Conservation (phyloP, 1,284 basidiomycete genomes). For the Ganoderma resinaceum region DNA sequence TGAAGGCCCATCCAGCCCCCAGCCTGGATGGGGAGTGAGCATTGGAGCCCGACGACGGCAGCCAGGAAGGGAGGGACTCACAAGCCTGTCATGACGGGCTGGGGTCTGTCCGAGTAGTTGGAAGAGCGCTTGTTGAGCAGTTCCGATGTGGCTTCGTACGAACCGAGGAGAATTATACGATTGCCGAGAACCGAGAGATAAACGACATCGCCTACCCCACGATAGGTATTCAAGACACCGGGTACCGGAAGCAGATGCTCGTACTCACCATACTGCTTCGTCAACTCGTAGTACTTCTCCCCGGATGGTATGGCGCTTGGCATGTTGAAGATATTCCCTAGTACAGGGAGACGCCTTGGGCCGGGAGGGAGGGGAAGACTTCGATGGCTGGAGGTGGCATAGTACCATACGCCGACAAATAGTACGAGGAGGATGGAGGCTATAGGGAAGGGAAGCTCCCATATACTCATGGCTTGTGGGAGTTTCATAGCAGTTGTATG, state of each 20-base stretch:
- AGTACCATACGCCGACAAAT: neutral
- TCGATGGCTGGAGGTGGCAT: neutral
- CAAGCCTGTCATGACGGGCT: constrained; percentile 19
- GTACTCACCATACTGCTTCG: neutral
- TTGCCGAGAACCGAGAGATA: constrained; percentile 17
- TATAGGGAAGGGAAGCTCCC: neutral
- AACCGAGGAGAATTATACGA: constrained; percentile 16
- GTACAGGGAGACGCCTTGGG: constrained; percentile 7
- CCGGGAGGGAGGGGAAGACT: constrained; percentile 6
- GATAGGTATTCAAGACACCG: neutral
- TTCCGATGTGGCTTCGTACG: constrained; percentile 11
- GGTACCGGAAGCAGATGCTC: neutral
- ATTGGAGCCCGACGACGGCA: no score
- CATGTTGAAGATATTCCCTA: constrained; percentile 14
- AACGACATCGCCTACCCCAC: constrained; percentile 15
- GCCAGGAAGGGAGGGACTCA: neutral
- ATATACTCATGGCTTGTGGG: neutral
- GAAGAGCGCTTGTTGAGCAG: constrained; percentile 10
- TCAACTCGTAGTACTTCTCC: constrained; percentile 10
- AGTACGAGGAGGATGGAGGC: neutral
- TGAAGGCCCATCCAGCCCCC: constrained; percentile 16
- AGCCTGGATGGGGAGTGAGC: neutral
- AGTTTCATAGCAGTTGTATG: neutral
- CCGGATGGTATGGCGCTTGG: constrained; percentile 2
- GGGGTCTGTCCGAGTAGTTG: constrained; percentile 29